These are phyloP conservation scores for Gillenia trifoliata DNA, from an alignment of 306 rosid genomes.

Conservation along the genomic window DNA sequence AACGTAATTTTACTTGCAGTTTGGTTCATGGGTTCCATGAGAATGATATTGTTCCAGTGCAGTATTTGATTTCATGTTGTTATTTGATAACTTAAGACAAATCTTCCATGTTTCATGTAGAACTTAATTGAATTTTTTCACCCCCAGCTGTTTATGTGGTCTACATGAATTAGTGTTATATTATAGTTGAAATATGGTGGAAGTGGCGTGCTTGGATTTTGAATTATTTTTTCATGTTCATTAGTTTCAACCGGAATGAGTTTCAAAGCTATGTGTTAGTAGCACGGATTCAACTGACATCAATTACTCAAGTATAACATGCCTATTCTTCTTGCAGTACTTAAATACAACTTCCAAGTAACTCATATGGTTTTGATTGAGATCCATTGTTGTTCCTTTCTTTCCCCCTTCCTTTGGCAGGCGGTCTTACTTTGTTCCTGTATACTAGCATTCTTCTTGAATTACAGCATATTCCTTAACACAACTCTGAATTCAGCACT, in stretches of 20 bases:
- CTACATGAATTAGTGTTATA: not conserved
- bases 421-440: constrained; percentile 78
- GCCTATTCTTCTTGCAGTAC: not conserved
- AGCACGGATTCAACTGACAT: not conserved
- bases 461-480: constrained; percentile 82
- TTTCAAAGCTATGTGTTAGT: not conserved
- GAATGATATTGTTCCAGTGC: not conserved
- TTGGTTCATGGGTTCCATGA: not conserved
- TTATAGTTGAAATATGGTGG: not conserved
- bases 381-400: constrained; percentile 1
- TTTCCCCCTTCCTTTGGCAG: constrained; percentile 32
- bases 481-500: constrained; percentile 92
- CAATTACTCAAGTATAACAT: not conserved
- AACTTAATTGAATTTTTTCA: not conserved
- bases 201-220: not conserved
- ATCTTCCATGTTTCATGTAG: not conserved
- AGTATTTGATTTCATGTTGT: not conserved
- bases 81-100: not conserved
- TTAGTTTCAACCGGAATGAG: not conserved
- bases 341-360: not conserved
- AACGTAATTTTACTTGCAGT: not conserved
- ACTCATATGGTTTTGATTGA: constrained; percentile 6
- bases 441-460: constrained; percentile 86
- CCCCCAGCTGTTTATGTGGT: not conserved
- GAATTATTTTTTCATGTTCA: not conserved